Percentiles rank a stretch among this genome's conserved stretches.
Conservation (phyloP, 345 rosid species). For the Arabidopsis arenosa region DNA sequence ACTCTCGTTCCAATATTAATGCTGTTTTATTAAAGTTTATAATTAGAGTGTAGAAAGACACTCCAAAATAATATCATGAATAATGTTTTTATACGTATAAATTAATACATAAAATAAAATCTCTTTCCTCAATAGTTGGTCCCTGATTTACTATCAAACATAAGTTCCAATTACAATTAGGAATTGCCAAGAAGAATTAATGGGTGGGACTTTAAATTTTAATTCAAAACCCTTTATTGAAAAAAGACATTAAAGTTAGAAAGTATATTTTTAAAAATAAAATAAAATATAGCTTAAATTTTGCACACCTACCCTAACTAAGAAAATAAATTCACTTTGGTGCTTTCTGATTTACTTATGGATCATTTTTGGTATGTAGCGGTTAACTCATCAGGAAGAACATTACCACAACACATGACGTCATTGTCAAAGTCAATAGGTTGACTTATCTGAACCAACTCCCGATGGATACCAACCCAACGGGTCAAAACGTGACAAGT, state of each 20-base stretch:
- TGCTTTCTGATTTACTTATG: not conserved
- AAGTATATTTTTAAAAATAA: too few relatives aligned
- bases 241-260: too few relatives aligned
- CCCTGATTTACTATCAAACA: not conserved
- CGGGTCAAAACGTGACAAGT: not conserved
- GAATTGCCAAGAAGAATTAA: not conserved
- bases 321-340: not conserved
- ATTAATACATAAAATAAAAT: conserved; percentile 36
- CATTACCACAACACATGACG: not conserved
- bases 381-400: not conserved
- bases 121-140: conserved; percentile 14
- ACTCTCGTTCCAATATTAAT: conserved; percentile 32
- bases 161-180: not conserved
- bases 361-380: not conserved
- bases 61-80: conserved; percentile 26
- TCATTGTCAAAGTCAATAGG: conserved; percentile 12
- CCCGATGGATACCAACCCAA: not conserved
- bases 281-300: not conserved
- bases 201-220: not conserved
- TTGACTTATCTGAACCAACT: conserved; percentile 16
- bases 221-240: too few relatives aligned
- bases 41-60: conserved; percentile 21
- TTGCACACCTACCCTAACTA: not conserved
- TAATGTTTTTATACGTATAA: conserved; percentile 27
- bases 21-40: conserved; percentile 27